Evolutionary conservation across 1,139 yeast genomes (phyloP).

Genomic region (Wickerhamomyces sp.): DNA sequence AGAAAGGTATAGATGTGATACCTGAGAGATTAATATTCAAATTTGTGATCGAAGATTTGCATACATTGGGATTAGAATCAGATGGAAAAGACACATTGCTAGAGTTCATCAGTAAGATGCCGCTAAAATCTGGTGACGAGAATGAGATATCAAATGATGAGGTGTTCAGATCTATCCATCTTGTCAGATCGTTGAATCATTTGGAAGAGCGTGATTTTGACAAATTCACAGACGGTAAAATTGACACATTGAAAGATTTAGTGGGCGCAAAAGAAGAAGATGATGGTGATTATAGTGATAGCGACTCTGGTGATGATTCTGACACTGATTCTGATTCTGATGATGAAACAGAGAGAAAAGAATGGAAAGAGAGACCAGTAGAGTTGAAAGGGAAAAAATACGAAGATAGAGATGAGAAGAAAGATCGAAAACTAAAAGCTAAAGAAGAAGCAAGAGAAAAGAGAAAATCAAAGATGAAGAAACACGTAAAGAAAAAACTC

Average conservation of each 20-base stretch:
- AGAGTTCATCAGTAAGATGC: slow-evolving; percentile 40
- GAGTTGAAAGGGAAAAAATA: slow-evolving; percentile 64
- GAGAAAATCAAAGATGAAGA: slow-evolving; percentile 87
- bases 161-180: slow-evolving; percentile 80
- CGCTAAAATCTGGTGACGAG: slow-evolving; percentile 46
- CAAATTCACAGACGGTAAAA: slow-evolving; percentile 75
- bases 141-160: slow-evolving; percentile 69
- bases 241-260: slow-evolving; percentile 66
- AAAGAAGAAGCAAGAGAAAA: slow-evolving; percentile 84
- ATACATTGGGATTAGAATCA: slow-evolving; percentile 29
- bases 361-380: slow-evolving; percentile 40
- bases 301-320: slow-evolving; percentile 33
- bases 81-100: slow-evolving; percentile 39
- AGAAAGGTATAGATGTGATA: slow-evolving; percentile 69
- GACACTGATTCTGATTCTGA: slow-evolving; percentile 31
- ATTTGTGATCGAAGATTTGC: slow-evolving; percentile 50
- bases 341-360: slow-evolving; percentile 27
- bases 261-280: slow-evolving; percentile 35
- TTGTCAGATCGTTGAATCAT: slow-evolving; percentile 70
- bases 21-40: slow-evolving; percentile 80
- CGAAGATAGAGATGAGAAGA: slow-evolving; percentile 83
- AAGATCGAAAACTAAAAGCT: slow-evolving; percentile 76
- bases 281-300: slow-evolving; percentile 29
- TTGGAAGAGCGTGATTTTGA: slow-evolving; percentile 86
- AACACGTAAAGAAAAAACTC: slow-evolving; percentile 80